Evolutionary conservation across 257 asterid genomes (phyloP), one percentile per base, ranked within the genome.

Genomic region (Pogostemon cablin): DNA sequence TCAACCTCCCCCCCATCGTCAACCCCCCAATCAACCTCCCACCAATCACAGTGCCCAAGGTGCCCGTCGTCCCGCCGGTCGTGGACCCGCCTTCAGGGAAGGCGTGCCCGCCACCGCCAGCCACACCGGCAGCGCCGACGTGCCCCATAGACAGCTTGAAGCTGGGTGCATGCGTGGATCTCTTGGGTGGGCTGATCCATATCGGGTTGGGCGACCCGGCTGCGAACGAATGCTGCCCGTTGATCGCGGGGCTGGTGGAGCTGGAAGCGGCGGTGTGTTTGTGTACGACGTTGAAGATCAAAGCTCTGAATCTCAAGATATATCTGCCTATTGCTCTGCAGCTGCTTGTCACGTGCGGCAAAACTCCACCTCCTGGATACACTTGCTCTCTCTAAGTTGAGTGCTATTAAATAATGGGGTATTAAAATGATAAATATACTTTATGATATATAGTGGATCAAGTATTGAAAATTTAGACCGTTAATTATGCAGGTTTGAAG

Each of bases 351-450:
- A 83, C 91, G 52, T 91, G 96, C 72, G 97, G 96, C 39, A 87
- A 91, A 78, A 61, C 89, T 0, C 96, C 97, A 5, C 97, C 97
- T 1, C 97, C 97, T 48, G 97, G 97, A 58, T 91, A 72, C 88
- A 91, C 97, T 72, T 91, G 97, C 84, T 73, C 91, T 50, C 74
- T 88, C 84, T 90, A 50, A 32, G 47, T 35, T 49, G 5, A 60
- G 58, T 34, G 1, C 2, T 5, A 25, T 25, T 25, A 25, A 25
- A 25, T 25, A 25, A 25, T 1, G 32, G 32, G 1, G 32, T 25
- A 25, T 25, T 25, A 25, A 20, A 25, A 25, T 25, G 32, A 25
- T 25, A 25, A 25, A 25, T 25, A 25, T 25, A 25, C 32, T 1
- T 25, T 25, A 25, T 25, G 1, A 25, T 25, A 25, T 25, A 25